Percentiles rank a stretch among this genome's conserved stretches.
Conservation (phyloP, 1,139 yeast genomes). For the Hemisphaericaspora xylofermentans region DNA sequence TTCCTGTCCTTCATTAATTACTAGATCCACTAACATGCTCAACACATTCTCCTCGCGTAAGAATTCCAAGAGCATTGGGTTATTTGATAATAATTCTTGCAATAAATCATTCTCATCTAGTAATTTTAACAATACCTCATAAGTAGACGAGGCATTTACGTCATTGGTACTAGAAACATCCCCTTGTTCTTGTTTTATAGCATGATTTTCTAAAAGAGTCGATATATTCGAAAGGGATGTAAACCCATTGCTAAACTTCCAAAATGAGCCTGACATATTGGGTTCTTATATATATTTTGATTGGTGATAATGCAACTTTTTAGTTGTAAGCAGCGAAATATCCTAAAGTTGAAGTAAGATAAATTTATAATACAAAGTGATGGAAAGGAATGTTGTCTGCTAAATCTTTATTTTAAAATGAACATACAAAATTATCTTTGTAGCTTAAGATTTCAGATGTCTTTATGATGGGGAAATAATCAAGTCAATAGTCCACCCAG, state of each 20-base stretch:
- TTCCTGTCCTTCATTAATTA: constrained; percentile 48
- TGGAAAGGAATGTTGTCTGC: neutral
- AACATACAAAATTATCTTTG: neutral
- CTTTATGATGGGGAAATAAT: too few relatives aligned
- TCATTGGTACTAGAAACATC: neutral
- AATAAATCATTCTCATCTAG: constrained; percentile 84
- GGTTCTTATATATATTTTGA: neutral
- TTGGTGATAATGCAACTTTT: neutral
- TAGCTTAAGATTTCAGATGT: neutral
- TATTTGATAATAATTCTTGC: constrained; percentile 81
- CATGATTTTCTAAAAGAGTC: constrained; percentile 62
- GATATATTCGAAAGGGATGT: constrained; percentile 74
- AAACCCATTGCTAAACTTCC: constrained; percentile 89
- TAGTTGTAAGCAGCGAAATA: too few relatives aligned
- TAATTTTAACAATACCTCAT: constrained; percentile 55
- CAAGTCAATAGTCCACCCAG: too few relatives aligned
- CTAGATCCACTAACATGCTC: constrained; percentile 62
- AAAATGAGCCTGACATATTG: constrained; percentile 78
- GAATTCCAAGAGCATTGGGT: constrained; percentile 77
- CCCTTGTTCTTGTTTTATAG: constrained; percentile 25
- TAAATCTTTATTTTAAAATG: too few relatives aligned
- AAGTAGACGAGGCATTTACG: constrained; percentile 17
- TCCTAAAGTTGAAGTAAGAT: too few relatives aligned
- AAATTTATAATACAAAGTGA: neutral
- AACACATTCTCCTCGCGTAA: constrained; percentile 73